Evolutionary conservation across 345 rosid species (phyloP).

Genomic region (Orychophragmus violaceus): DNA sequence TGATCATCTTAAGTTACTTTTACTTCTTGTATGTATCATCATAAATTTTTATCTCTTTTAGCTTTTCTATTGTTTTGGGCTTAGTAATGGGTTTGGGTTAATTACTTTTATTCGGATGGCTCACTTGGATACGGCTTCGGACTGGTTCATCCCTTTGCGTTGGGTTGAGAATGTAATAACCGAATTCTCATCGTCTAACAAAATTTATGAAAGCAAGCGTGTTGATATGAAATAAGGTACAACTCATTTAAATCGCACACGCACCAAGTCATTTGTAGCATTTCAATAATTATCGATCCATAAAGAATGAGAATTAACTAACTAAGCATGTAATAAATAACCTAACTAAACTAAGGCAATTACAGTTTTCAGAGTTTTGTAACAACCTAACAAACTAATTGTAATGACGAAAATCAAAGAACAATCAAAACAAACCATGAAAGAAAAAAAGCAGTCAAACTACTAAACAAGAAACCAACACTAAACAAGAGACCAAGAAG

Average conservation of each 20-base stretch:
- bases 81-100: background rate
- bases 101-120: background rate
- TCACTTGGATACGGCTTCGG: background rate
- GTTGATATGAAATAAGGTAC: background rate
- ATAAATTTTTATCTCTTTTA: background rate
- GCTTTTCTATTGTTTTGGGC: background rate
- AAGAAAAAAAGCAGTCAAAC: background rate
- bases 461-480: background rate
- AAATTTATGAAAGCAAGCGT: background rate
- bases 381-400: background rate
- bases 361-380: background rate
- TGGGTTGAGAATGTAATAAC: background rate
- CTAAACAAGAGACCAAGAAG: no score
- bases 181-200: background rate
- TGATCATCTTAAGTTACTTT: background rate
- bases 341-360: background rate
- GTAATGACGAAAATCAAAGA: background rate
- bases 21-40: background rate
- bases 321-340: no score
- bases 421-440: background rate
- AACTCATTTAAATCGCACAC: background rate
- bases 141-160: background rate
- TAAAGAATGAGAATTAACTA: no score
- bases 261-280: background rate
- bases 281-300: no score